phyloP scores from a whole-genome alignment of 2,329 filamentous ascomycete genomes.

The Penicillium janthinellum region DNA sequence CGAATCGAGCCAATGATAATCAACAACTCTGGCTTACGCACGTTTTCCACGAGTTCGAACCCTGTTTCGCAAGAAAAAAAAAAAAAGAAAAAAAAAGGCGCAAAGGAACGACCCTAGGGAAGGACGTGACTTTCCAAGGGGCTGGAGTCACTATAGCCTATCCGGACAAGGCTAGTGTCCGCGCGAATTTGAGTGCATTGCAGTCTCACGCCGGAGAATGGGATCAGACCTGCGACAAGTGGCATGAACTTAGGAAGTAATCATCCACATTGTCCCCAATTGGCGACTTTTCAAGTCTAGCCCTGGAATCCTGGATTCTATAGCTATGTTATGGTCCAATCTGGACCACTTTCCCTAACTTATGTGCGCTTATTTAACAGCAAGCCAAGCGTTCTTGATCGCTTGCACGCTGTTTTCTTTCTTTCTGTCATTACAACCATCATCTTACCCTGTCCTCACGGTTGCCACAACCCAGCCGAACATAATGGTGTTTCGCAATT shows the following conservation, averaged over 20 bases:
- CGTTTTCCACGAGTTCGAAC: not conserved
- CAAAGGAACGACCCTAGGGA: not conserved
- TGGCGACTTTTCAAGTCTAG: not conserved
- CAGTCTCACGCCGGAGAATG: not conserved
- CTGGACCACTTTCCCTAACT: not conserved
- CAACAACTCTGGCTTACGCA: not conserved
- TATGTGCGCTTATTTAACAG: not conserved
- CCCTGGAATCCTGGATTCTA: not conserved
- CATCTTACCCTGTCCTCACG: not conserved
- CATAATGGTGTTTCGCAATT: slow-evolving; percentile 5
- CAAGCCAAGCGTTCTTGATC: not conserved
- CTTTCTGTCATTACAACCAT: not conserved
- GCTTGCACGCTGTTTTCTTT: not conserved
- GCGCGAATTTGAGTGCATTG: slow-evolving; percentile 5
- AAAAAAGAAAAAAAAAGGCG: too few species aligned
- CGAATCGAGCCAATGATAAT: slow-evolving; percentile 1
- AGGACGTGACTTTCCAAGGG: not conserved
- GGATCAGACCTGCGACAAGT: not conserved
- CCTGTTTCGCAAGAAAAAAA: not conserved
- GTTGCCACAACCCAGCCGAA: not conserved
- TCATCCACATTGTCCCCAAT: not conserved
- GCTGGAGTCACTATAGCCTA: not conserved
- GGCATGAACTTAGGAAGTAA: not conserved
- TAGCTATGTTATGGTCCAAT: not conserved
- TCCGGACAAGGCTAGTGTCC: slow-evolving; percentile 2